These are phyloP conservation scores for Phytophthora citrophthora DNA, from an alignment of 352 stramenopile species.

Conservation along the genomic window DNA sequence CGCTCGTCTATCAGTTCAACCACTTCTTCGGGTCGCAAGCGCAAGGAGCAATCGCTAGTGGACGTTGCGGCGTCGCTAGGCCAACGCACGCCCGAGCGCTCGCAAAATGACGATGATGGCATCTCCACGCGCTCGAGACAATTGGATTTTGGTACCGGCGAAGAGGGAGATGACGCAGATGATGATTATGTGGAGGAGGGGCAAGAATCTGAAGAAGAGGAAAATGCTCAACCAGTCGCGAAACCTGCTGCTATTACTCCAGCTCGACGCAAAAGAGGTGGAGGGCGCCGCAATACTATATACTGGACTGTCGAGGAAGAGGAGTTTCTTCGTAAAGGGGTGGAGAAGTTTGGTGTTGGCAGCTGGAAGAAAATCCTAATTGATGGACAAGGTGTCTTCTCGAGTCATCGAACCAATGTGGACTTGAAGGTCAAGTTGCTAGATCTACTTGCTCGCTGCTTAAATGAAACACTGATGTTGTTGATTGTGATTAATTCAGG, in stretches of 20 bases:
- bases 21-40: constrained; percentile 20
- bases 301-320: constrained; percentile 60
- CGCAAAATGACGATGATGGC: constrained; percentile 6
- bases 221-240: background rate
- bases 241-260: background rate
- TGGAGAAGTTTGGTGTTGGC: constrained; percentile 47
- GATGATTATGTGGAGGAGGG: background rate
- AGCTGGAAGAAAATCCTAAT: constrained; percentile 59
- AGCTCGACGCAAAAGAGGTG: constrained; percentile 4
- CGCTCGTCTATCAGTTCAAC: constrained; percentile 32
- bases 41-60: constrained; percentile 28
- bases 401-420: constrained; percentile 55
- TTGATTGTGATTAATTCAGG: constrained; percentile 25
- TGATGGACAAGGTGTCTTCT: constrained; percentile 47
- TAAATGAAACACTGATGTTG: background rate
- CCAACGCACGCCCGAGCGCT: constrained; percentile 12
- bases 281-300: constrained; percentile 31
- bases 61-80: constrained; percentile 26
- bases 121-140: constrained; percentile 35
- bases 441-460: background rate
- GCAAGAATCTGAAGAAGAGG: background rate
- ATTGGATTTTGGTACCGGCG: constrained; percentile 39
- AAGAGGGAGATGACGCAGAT: constrained; percentile 11
- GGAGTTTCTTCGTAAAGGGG: constrained; percentile 42
- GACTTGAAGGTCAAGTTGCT: constrained; percentile 61